Evolutionary conservation across 2,329 filamentous ascomycete genomes (phyloP), one percentile per base, ranked within the genome.

Genomic region (Pseudocercospora eumusae): DNA sequence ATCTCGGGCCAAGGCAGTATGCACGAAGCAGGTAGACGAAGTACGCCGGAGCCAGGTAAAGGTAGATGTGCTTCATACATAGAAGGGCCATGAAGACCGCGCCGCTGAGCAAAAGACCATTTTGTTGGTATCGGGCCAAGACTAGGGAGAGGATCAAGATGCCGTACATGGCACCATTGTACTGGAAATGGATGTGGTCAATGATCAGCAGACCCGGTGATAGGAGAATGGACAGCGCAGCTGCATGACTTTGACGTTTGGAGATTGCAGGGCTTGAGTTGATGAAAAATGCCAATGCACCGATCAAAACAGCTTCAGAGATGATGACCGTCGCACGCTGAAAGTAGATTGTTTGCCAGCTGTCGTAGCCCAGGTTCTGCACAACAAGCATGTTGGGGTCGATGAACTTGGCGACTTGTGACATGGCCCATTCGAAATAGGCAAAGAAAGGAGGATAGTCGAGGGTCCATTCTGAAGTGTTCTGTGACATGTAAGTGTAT

Each of bases 361-460:
- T 96, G 74, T 91, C 89, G 76, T 98, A 93, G 65, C 85, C 85
- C 62, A 98, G 82, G 73, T 93, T 92, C 73, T 88, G 85, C 58
- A 98, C 82, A 65, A 87, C 82, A 59, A 98, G 82, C 89, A 99
- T 95, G 62, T 83, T 85, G 23, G 90, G 86, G 74, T 99, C 93
- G 65, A 86, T 83, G 74, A 90, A 85, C 67, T 82, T 85, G 25
- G 93, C 95, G 61, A 87, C 81, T 71, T 95, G 90, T 52, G 93
- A 95, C 71, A 99, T 83, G 49, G 87, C 75, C 92, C 92, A 98
- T 82, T 99, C 95, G 79, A 98, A 97, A 75, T 90, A 93, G 69
- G 95, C 95, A 74, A 99, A 99, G 79, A 98, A 97, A 7, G 95
- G 95, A 31, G 95, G 95, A 75, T 99, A 99, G 80, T 99, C 95